Percentiles rank a stretch among this genome's conserved stretches.
phyloP scores from a whole-genome alignment of 1,284 basidiomycete genomes.

The Mixia osmundae region DNA sequence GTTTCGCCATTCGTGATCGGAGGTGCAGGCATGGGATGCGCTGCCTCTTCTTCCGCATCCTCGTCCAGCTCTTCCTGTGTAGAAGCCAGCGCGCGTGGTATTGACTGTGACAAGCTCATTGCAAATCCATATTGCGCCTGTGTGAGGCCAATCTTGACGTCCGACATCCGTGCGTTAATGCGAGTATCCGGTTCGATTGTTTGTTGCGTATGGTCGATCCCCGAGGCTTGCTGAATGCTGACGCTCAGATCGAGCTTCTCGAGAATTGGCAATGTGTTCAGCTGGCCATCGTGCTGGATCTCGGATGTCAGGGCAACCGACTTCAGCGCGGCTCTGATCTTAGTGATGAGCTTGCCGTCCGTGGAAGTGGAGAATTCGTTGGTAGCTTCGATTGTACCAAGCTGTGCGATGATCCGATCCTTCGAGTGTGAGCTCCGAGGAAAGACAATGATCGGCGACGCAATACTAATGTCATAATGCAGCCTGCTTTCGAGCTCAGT shows the following conservation, averaged over 20 bases:
- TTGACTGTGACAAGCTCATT: conserved; percentile 42
- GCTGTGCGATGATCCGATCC: conserved; percentile 53
- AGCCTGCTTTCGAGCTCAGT: conserved; percentile 49
- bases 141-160: conserved; percentile 70
- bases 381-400: conserved; percentile 69
- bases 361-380: conserved; percentile 45
- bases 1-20: conserved; percentile 5
- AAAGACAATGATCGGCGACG: conserved; percentile 79
- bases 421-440: conserved; percentile 44
- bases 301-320: conserved; percentile 68
- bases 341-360: conserved; percentile 29
- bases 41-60: conserved; percentile 11
- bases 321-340: conserved; percentile 48
- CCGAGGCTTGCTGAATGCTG: conserved; percentile 38
- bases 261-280: conserved; percentile 51
- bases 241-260: conserved; percentile 68
- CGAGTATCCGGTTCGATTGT: conserved; percentile 23
- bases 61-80: conserved; percentile 22
- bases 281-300: conserved; percentile 29
- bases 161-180: conserved; percentile 57
- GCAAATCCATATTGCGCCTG: conserved; percentile 70
- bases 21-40: conserved; percentile 2
- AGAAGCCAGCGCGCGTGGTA: conserved; percentile 39
- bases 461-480: conserved; percentile 73
- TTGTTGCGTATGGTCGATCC: conserved; percentile 25